Conservation (phyloP, 352 stramenopile species). For the Globisporangium rhizosaccharum region DNA sequence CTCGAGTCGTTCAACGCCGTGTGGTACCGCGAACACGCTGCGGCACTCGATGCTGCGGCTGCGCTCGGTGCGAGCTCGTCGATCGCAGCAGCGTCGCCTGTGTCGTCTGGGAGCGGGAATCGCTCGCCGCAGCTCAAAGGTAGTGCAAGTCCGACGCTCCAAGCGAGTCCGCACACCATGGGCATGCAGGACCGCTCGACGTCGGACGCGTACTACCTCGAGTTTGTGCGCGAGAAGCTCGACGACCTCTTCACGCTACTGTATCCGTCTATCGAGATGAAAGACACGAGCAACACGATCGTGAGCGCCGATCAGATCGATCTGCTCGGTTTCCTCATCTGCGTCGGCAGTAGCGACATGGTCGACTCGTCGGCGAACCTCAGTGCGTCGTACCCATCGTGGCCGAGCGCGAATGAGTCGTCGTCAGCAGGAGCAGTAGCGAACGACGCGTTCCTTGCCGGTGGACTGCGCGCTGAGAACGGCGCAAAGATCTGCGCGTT, state of each 20-base stretch:
- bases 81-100: background rate
- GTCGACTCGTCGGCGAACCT: constrained; percentile 47
- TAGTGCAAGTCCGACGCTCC: constrained; percentile 51
- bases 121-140: constrained; percentile 52
- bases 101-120: constrained; percentile 13
- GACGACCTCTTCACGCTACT: constrained; percentile 68
- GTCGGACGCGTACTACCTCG: constrained; percentile 72
- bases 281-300: constrained; percentile 41
- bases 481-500: constrained; percentile 62
- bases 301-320: constrained; percentile 65
- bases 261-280: constrained; percentile 51
- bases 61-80: constrained; percentile 23
- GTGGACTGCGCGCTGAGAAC: constrained; percentile 29
- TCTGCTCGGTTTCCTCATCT: constrained; percentile 69
- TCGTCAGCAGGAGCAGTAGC: constrained; percentile 1
- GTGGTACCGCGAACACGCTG: constrained; percentile 68
- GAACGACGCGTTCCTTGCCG: constrained; percentile 15
- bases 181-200: constrained; percentile 77
- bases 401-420: constrained; percentile 22
- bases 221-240: constrained; percentile 77
- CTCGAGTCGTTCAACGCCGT: constrained; percentile 75
- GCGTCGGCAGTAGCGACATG: constrained; percentile 46
- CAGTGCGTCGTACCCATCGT: constrained; percentile 62
- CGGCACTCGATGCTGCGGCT: constrained; percentile 32
- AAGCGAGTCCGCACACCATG: constrained; percentile 66